phyloP scores from a whole-genome alignment of 1,284 basidiomycete genomes.

The Ustilago trichophora region DNA sequence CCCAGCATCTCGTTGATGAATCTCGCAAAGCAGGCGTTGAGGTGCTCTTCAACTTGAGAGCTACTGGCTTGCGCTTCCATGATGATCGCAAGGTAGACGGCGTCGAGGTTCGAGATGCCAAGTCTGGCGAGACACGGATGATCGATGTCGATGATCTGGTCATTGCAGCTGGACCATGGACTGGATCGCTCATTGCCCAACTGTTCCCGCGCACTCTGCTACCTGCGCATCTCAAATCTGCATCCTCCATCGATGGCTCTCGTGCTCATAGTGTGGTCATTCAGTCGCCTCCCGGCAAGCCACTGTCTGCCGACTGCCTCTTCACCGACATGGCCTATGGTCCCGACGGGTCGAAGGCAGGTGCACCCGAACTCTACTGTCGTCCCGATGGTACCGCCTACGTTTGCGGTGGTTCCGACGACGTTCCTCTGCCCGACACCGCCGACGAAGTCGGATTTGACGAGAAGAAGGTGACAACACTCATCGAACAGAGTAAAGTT shows the following conservation, averaged over 20 bases:
- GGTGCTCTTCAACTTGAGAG: constrained; percentile 65
- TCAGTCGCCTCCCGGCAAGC: constrained; percentile 48
- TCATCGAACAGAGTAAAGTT: constrained; percentile 68
- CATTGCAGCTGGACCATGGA: constrained; percentile 74
- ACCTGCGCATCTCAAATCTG: constrained; percentile 62
- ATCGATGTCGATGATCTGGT: constrained; percentile 31
- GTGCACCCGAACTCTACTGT: constrained; percentile 57
- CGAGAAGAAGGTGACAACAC: constrained; percentile 65
- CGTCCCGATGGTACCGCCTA: constrained; percentile 67
- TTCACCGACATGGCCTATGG: constrained; percentile 70
- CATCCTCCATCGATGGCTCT: constrained; percentile 66
- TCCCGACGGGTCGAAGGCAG: constrained; percentile 28
- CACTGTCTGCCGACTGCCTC: constrained; percentile 68
- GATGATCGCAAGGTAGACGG: constrained; percentile 29
- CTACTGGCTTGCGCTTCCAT: constrained; percentile 38
- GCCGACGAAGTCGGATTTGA: constrained; percentile 63
- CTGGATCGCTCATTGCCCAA: constrained; percentile 71
- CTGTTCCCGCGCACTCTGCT: constrained; percentile 69
- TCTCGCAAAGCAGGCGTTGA: constrained; percentile 67
- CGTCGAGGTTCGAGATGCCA: constrained; percentile 24
- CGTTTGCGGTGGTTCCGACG: constrained; percentile 68
- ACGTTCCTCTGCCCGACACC: constrained; percentile 64
- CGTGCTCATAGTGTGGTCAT: constrained; percentile 71
- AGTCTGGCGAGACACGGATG: constrained; percentile 11
- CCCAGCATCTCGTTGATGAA: constrained; percentile 77